Conservation (phyloP, 352 stramenopile species). For the Pythium folliculosum region DNA sequence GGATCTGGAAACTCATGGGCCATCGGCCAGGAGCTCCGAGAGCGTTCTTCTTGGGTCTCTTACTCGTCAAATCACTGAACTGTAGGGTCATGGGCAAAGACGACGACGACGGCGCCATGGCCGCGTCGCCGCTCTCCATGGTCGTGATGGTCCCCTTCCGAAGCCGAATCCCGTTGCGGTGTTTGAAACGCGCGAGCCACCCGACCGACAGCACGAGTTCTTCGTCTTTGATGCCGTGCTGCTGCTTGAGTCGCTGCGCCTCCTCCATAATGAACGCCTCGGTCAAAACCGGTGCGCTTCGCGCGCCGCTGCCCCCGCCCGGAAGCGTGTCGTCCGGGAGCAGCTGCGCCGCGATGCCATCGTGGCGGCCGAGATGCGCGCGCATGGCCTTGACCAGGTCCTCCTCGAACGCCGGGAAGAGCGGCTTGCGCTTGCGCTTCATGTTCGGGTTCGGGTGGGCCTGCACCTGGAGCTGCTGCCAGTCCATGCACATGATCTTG, state of each 20-base stretch:
- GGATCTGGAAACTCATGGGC: conserved; percentile 6
- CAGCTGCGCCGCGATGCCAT: not conserved
- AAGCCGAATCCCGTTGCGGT: conserved; percentile 69
- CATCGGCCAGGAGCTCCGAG: not conserved
- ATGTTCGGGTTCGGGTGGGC: conserved; percentile 66
- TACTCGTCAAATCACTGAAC: not conserved
- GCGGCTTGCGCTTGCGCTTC: conserved; percentile 69
- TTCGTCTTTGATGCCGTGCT: conserved; percentile 62
- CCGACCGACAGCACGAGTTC: conserved; percentile 74
- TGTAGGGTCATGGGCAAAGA: not conserved
- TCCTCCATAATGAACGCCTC: conserved; percentile 78
- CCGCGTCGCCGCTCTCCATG: not conserved
- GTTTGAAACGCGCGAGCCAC: conserved; percentile 73
- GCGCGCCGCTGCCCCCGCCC: not conserved
- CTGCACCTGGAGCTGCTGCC: conserved; percentile 48
- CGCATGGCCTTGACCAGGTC: conserved; percentile 62
- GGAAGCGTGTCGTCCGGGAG: not conserved
- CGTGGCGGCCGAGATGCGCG: conserved; percentile 27
- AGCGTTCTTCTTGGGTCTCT: conserved; percentile 9
- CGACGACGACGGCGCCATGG: not conserved
- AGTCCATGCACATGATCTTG: conserved; percentile 74
- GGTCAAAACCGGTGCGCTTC: conserved; percentile 33
- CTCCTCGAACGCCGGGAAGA: conserved; percentile 70
- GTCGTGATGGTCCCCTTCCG: conserved; percentile 36
- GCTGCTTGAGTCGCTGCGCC: conserved; percentile 66